Evolutionary conservation across 1,139 yeast genomes (phyloP).

Genomic region (Zygoascus sp.): DNA sequence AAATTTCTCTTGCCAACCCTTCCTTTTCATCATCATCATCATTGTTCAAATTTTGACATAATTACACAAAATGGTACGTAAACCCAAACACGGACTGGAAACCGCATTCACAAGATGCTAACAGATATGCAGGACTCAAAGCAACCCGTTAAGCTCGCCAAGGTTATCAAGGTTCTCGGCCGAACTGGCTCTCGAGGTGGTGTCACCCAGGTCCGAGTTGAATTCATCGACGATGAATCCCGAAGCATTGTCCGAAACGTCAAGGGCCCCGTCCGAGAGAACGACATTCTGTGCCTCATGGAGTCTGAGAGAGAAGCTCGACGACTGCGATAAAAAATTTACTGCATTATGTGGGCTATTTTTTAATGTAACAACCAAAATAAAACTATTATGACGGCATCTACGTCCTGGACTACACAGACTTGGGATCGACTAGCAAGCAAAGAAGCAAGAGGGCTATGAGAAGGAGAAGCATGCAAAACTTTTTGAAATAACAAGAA

Average conservation of each 20-base stretch:
- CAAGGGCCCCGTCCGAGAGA: conserved; percentile 99
- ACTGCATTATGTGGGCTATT: conserved; percentile 10
- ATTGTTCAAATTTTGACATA: conserved; percentile 9
- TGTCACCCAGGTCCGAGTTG: conserved; percentile 99
- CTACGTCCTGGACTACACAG: no score
- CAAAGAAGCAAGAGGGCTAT: no score
- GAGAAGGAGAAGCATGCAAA: no score
- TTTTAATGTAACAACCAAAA: conserved; percentile 13
- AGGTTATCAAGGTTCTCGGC: conserved; percentile 98
- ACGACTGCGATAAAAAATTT: conserved; percentile 41
- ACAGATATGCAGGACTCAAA: conserved; percentile 37
- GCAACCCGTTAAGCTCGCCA: conserved; percentile 94
- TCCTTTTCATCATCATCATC: conserved; percentile 12
- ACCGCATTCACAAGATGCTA: conserved; percentile 3
- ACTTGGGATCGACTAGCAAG: no score
- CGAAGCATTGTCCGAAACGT: conserved; percentile 99
- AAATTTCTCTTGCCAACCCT: conserved; percentile 7
- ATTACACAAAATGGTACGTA: conserved; percentile 18
- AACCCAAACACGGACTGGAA: neutral
- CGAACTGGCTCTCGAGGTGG: conserved; percentile 99
- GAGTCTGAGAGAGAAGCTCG: conserved; percentile 99
- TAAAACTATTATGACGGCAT: conserved; percentile 1
- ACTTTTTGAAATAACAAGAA: no score
- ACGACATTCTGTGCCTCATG: conserved; percentile 98
- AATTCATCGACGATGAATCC: conserved; percentile 96